A percentile compares a stretch with the other conserved stretches of the same genome.
Conservation (phyloP, 371 early-diverging fungal species). For the Apophysomyces trapeziformis region DNA sequence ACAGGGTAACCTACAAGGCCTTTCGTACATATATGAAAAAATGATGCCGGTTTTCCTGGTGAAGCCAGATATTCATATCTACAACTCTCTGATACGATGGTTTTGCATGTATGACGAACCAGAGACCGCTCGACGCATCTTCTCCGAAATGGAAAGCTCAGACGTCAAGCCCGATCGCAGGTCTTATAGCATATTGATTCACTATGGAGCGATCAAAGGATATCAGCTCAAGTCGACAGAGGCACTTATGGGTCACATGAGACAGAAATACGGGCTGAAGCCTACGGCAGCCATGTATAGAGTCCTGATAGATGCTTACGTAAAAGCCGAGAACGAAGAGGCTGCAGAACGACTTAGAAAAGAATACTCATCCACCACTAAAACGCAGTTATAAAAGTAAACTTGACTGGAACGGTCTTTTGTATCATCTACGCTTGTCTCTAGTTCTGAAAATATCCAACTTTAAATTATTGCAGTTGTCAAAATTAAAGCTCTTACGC, state of each 20-base stretch:
- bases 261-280: conserved; percentile 30
- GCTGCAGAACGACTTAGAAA: conserved; percentile 38
- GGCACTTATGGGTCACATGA: conserved; percentile 43
- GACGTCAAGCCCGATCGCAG: conserved; percentile 39
- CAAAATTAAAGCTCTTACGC: too few relatives aligned
- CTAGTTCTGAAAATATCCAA: too few relatives aligned
- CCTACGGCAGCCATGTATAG: conserved; percentile 47
- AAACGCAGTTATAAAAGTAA: too few relatives aligned
- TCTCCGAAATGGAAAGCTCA: conserved; percentile 43
- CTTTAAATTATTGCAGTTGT: too few relatives aligned
- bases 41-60: conserved; percentile 42
- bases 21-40: conserved; percentile 37
- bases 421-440: too few relatives aligned
- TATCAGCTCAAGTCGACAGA: conserved; percentile 41
- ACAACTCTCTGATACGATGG: conserved; percentile 47
- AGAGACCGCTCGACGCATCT: conserved; percentile 35
- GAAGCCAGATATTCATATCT: conserved; percentile 28
- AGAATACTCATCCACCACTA: conserved; percentile 3
- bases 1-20: conserved; percentile 29
- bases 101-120: conserved; percentile 37
- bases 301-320: conserved; percentile 42
- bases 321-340: conserved; percentile 37
- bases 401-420: too few relatives aligned
- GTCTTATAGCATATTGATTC: conserved; percentile 49
- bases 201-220: conserved; percentile 44